These are phyloP conservation scores for Leersia perrieri DNA, from an alignment of 176 grass and related monocot genomes.

Conservation along the genomic window DNA sequence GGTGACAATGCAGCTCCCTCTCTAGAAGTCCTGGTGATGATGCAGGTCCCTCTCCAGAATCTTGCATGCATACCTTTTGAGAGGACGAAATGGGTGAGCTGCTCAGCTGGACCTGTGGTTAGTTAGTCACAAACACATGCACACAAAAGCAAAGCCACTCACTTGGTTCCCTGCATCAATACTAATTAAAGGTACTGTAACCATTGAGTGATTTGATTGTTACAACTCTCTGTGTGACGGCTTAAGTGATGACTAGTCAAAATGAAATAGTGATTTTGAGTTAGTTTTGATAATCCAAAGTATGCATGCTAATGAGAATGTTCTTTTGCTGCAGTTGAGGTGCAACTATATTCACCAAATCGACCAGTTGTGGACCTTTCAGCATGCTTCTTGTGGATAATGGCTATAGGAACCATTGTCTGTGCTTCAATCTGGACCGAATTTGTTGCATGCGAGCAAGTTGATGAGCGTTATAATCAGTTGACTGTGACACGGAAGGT, in stretches of 20 bases:
- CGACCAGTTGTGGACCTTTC: slow-evolving; percentile 79
- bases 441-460: slow-evolving; percentile 68
- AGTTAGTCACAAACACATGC: background rate
- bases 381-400: slow-evolving; percentile 84
- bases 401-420: slow-evolving; percentile 90
- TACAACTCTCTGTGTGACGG: background rate
- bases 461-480: slow-evolving; percentile 82
- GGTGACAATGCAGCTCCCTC: background rate
- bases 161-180: background rate
- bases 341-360: slow-evolving; percentile 88
- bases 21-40: background rate
- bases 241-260: background rate
- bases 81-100: background rate
- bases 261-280: background rate
- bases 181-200: background rate
- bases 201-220: background rate
- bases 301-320: slow-evolving; percentile 17
- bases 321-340: slow-evolving; percentile 65
- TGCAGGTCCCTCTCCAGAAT: background rate
- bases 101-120: background rate
- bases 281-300: background rate
- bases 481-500: slow-evolving; percentile 82
- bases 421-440: slow-evolving; percentile 84
- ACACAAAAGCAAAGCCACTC: background rate
- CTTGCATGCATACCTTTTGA: background rate